Conservation (phyloP, 768 basidiomycete species). For the Candolleomyces eurysporus region DNA sequence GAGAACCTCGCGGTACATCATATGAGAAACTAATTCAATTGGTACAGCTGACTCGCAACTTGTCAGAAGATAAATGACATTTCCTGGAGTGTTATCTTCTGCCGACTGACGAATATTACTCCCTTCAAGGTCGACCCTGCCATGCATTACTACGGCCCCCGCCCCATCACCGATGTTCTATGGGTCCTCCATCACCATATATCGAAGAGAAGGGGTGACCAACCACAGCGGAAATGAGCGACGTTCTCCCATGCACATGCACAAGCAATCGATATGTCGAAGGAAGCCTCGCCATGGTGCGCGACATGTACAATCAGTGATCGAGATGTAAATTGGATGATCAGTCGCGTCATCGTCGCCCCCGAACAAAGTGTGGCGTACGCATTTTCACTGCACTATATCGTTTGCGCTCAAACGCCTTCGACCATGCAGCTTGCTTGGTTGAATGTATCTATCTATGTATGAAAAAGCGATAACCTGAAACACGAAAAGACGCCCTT, state of each 20-base stretch:
- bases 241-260: not conserved
- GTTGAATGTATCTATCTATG: not conserved
- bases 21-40: not conserved
- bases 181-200: no score
- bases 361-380: not conserved
- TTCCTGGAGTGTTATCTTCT: not conserved
- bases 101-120: not conserved
- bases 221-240: not conserved
- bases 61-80: not conserved
- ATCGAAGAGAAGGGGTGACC: not conserved
- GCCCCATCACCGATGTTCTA: no score
- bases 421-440: not conserved
- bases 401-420: not conserved
- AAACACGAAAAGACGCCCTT: not conserved
- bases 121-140: no score
- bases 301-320: not conserved
- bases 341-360: not conserved
- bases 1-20: slow-evolving; percentile 2
- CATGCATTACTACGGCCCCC: no score
- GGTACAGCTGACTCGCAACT: not conserved
- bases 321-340: not conserved
- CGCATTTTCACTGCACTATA: not conserved
- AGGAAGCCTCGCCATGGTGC: not conserved
- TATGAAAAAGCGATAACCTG: not conserved
- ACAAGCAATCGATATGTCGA: not conserved